These are phyloP conservation scores for Monotropa hypopitys DNA, from an alignment of 179 eudicot species.

Conservation along the genomic window DNA sequence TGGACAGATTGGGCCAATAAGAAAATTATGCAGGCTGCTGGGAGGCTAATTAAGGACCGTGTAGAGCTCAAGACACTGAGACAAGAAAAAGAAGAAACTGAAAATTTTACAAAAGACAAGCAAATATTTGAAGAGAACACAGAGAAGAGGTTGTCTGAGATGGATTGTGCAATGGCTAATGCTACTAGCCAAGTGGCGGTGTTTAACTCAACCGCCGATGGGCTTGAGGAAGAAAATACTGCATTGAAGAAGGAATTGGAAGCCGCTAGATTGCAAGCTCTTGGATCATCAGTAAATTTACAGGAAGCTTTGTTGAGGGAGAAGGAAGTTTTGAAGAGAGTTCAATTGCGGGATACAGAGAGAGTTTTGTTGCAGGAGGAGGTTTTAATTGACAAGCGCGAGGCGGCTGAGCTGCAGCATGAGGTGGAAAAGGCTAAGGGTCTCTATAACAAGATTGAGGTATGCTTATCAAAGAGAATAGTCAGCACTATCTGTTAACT, in stretches of 20 bases:
- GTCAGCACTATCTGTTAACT: neutral
- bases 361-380: slow-evolving; percentile 9
- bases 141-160: slow-evolving; percentile 10
- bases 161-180: slow-evolving; percentile 9
- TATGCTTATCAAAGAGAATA: slow-evolving; percentile 1
- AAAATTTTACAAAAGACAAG: slow-evolving; percentile 4
- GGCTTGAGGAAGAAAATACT: slow-evolving; percentile 8
- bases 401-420: slow-evolving; percentile 4
- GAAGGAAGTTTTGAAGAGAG: slow-evolving; percentile 3
- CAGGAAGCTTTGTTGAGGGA: slow-evolving; percentile 11
- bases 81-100: slow-evolving; percentile 9
- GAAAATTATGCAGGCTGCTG: slow-evolving; percentile 13
- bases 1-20: slow-evolving; percentile 12
- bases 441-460: slow-evolving; percentile 3
- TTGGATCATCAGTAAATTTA: neutral
- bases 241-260: slow-evolving; percentile 9
- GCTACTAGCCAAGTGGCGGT: slow-evolving; percentile 7
- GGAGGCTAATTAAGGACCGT: slow-evolving; percentile 9
- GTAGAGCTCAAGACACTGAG: slow-evolving; percentile 11
- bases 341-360: slow-evolving; percentile 1
- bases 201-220: neutral
- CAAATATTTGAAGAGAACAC: slow-evolving; percentile 9
- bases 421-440: slow-evolving; percentile 6
- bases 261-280: neutral
- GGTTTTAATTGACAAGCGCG: neutral